Evolutionary conservation across 176 grass and related monocot species (phyloP), one percentile per base, ranked within the genome.

Genomic region (Zea mays): DNA sequence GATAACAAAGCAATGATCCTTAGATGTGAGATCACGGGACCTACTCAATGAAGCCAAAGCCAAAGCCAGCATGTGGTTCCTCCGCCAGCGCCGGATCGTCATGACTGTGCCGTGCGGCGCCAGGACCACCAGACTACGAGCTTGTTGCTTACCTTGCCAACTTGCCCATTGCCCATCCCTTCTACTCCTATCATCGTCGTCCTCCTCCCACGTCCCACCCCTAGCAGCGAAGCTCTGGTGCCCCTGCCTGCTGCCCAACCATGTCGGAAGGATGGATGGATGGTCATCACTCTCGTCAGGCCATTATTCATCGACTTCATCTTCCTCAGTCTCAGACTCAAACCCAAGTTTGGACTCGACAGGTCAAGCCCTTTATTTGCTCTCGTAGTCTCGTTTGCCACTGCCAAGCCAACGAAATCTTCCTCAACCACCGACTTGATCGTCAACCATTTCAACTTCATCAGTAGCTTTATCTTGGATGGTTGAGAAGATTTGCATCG

Each of bases 391-490:
- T 82, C 63, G 1, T 38, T 45, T 72, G 75, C 77, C 65, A 67
- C 72, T 5, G 81, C 47, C 67, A 79, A 10, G 20, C n/a, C n/a
- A n/a, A n/a, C n/a, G n/a, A n/a, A n/a, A n/a, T 85, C 69, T 83
- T 90, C 90, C 90, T 93, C 85, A 3, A 87, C 77, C 19, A 87
- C 87, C 6, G 91, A 85, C 61, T 93, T 93, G n/a, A n/a, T n/a
- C n/a, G 75, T 93, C 91, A 1, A 93, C 4, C 76, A 93, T 83
- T 77, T 93, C 83, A 33, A 88, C 33, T 4, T 87, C 91, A 2
- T 87, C 91, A 2, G 67, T 47, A 8, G 39, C 42, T 62, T 75
- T 67, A 20, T 76, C 73, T 55, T 58, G 56, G 39, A 73, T 56
- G 41, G 15, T 76, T 64, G 78, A 27, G 0, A 79, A 85, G 82